Evolutionary conservation across 805 yeast species (phyloP), one percentile per base, ranked within the genome.

Genomic region (Cyberlindnera lachancei): DNA sequence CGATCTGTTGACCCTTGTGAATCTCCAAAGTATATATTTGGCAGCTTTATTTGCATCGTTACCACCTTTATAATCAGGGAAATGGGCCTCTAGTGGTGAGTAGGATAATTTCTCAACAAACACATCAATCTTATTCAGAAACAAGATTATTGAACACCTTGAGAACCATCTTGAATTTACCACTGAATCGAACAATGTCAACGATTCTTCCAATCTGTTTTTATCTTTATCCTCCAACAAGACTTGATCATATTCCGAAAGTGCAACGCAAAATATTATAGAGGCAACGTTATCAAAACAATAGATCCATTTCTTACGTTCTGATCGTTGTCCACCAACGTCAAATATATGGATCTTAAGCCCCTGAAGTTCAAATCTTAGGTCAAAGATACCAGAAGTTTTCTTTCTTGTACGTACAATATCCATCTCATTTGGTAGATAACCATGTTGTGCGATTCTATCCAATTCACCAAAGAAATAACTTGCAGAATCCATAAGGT

Each of bases 261-360:
- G 59, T 0, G 96, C 87, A 15, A 87, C 95, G 56, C 96, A 87
- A 53, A 87, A 88, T 38, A 88, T 84, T 31, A 88, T 80, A 29
- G 83, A 66, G 0, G 95, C 82, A 21, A 88, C 96, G 46, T 87
- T 86, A 56, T 87, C 95, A 49, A 92, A 92, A 52, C 95, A 85
- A 58, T 92, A 94, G 40, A 92, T 87, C 98, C 98, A 92, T 58
- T 92, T 90, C 51, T 83, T 84, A 33, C 98, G 76, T 62, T 92
- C 98, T 4, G 94, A 77, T 48, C 98, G 68, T 58, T 92, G 98
- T 2, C 96, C 96, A 41, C 96, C 96, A 29, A 88, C 96, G 56
- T 88, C 96, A 50, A 65, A 76, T 46, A 80, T 64, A 46, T 76
- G 83, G 30, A 79, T 60, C 45, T 70, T 68, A 25, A 78, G 53